Evolutionary conservation across 495 filamentous ascomycete species (phyloP), one percentile per base, ranked within the genome.

Genomic region (Cercophora samala): DNA sequence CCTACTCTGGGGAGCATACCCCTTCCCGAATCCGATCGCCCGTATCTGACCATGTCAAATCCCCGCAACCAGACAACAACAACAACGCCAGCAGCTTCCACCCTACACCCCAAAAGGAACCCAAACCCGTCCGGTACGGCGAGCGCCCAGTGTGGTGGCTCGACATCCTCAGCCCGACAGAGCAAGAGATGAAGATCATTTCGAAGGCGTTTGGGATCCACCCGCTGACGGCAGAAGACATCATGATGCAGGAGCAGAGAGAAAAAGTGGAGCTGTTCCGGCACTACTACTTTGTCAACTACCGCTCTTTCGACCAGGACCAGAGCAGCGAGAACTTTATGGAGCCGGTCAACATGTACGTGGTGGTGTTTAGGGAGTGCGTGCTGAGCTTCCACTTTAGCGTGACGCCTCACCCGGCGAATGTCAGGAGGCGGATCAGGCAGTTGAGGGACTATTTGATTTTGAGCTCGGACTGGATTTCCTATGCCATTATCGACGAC

Each of bases 191-290:
- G 91, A 90, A 90, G 66, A 87, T 95, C 32, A 82, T 99, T 22
- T 88, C 93, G 51, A 96, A 96, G 74, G 87, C 94, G 0, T 99
- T 99, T 75, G 90, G 91, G 8, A 96, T 99, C 60, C 95, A 99
- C 77, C 93, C 94, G 2, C 79, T 99, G 60, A 99, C 95, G 0
- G 89, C 91, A 22, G 95, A 99, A 75, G 95, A 99, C 76, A 98
- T 99, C 76, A 89, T 97, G 86, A 89, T 96, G 81, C 91, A 98
- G 75, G 95, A 99, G 80, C 89, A 91, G 58, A 92, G 95, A 11
- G 95, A 99, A 73, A 99, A 99, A 79, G 96, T 99, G 8, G 95
- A 99, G 78, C 86, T 99, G 6, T 99, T 99, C 81, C 86, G 89
- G 46, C 90, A 96, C 69, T 99, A 99, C 79, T 99, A 99, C 75